Evolutionary conservation across 768 basidiomycete genomes (phyloP).

Genomic region (Terana coerulea): DNA sequence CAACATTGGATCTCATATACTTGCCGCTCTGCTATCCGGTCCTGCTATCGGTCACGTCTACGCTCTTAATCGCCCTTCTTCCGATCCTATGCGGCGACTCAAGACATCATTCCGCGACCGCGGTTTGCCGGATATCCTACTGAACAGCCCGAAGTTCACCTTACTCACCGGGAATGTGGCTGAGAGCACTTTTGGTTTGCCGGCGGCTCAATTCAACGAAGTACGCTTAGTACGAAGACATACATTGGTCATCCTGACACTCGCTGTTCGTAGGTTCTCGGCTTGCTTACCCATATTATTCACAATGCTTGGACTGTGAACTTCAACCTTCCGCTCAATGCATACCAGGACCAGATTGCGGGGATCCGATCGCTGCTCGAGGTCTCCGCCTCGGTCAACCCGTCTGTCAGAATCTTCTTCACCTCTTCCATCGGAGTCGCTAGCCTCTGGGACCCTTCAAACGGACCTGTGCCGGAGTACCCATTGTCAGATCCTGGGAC

Average conservation of each 20-base stretch:
- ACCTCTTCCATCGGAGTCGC: conserved; percentile 31
- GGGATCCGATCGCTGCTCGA: neutral
- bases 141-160: neutral
- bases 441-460: neutral
- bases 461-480: conserved; percentile 22
- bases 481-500: conserved; percentile 19
- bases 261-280: conserved; percentile 23
- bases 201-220: conserved; percentile 30
- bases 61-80: conserved; percentile 8
- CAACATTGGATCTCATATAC: conserved; percentile 11
- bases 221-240: conserved; percentile 16
- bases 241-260: neutral
- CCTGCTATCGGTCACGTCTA: conserved; percentile 5
- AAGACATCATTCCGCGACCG: neutral
- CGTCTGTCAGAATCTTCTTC: conserved; percentile 26
- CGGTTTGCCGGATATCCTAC: neutral
- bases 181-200: neutral
- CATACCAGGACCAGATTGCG: conserved; percentile 14
- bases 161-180: conserved; percentile 4
- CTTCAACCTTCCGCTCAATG: conserved; percentile 30
- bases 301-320: conserved; percentile 35
- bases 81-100: neutral
- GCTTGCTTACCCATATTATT: conserved; percentile 30
- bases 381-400: conserved; percentile 9
- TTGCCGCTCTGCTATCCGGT: conserved; percentile 8